A percentile compares a stretch with the other conserved stretches of the same genome.
Evolutionary conservation across 2,329 filamentous ascomycete species (phyloP).

Genomic region (Chaetomiaceae sp.): DNA sequence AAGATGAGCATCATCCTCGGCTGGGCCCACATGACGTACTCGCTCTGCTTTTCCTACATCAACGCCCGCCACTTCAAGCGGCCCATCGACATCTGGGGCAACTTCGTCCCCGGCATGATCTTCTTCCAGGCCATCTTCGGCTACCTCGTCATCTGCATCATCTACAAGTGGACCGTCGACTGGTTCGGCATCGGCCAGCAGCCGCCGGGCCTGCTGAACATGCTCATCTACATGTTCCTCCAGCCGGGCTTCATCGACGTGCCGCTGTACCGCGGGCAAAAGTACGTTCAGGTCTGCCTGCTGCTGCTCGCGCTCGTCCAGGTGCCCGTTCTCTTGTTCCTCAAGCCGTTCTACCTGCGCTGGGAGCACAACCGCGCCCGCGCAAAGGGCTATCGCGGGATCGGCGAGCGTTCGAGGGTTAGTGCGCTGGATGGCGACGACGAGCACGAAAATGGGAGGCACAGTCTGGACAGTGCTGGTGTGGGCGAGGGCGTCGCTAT

Average conservation of each 20-base stretch:
- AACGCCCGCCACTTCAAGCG: conserved; percentile 94
- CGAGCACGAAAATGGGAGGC: conserved; percentile 36
- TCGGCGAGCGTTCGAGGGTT: conserved; percentile 82
- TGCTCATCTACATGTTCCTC: conserved; percentile 99
- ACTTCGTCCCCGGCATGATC: conserved; percentile 97
- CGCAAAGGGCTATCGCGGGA: conserved; percentile 83
- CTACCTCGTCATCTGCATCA: conserved; percentile 86
- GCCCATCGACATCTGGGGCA: conserved; percentile 93
- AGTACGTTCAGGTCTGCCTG: conserved; percentile 68
- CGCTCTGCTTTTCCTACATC: conserved; percentile 84
- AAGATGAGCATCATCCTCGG: conserved; percentile 97
- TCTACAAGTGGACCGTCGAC: conserved; percentile 96
- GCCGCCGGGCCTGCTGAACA: conserved; percentile 90
- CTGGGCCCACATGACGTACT: conserved; percentile 99
- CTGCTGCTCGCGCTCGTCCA: conserved; percentile 78
- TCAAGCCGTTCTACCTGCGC: conserved; percentile 93
- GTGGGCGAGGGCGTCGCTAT: conserved; percentile 77
- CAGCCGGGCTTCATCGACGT: conserved; percentile 72
- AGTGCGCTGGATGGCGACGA: conserved; percentile 89
- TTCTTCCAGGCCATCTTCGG: conserved; percentile 99
- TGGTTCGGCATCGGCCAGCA: conserved; percentile 64
- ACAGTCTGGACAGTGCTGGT: conserved; percentile 59
- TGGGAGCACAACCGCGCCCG: conserved; percentile 89
- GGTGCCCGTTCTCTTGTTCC: conserved; percentile 84
- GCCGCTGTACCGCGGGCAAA: conserved; percentile 74